phyloP scores from a whole-genome alignment of 768 basidiomycete genomes.

The Suillus americanus region DNA sequence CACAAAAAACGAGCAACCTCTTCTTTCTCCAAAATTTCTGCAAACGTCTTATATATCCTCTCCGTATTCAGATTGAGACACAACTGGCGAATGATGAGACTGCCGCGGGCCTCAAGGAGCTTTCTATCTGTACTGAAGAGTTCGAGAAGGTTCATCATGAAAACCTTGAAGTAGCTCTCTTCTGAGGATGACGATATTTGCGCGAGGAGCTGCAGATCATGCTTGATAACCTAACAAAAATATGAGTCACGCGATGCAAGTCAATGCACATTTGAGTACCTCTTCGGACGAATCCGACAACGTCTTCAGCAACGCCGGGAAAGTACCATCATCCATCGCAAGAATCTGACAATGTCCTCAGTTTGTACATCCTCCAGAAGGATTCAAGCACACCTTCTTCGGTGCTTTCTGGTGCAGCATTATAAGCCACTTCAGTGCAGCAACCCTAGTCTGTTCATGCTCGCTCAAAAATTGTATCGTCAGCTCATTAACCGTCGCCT shows the following conservation, averaged over 20 bases:
- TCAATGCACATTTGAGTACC: conserved; percentile 37
- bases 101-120: conserved; percentile 87
- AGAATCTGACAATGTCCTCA: conserved; percentile 60
- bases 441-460: conserved; percentile 94
- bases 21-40: conserved; percentile 97
- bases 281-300: conserved; percentile 96
- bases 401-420: conserved; percentile 99
- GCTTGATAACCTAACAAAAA: conserved; percentile 78
- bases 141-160: conserved; percentile 93
- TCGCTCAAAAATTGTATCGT: conserved; percentile 95
- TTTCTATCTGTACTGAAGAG: conserved; percentile 93
- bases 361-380: not conserved
- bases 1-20: conserved; percentile 55
- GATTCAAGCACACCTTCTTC: conserved; percentile 62
- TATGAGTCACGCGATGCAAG: conserved; percentile 4
- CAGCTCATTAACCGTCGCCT: conserved; percentile 87
- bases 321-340: conserved; percentile 95
- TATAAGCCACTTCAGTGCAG: conserved; percentile 94
- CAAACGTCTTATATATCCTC: conserved; percentile 91
- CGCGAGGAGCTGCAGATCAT: conserved; percentile 91
- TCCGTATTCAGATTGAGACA: conserved; percentile 95
- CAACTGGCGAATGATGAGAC: conserved; percentile 92
- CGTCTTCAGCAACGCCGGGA: conserved; percentile 92
- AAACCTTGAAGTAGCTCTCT: conserved; percentile 91
- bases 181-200: conserved; percentile 97